These are phyloP conservation scores for Penicillium sp. DNA, from an alignment of 2,329 filamentous ascomycete genomes.

Conservation along the genomic window DNA sequence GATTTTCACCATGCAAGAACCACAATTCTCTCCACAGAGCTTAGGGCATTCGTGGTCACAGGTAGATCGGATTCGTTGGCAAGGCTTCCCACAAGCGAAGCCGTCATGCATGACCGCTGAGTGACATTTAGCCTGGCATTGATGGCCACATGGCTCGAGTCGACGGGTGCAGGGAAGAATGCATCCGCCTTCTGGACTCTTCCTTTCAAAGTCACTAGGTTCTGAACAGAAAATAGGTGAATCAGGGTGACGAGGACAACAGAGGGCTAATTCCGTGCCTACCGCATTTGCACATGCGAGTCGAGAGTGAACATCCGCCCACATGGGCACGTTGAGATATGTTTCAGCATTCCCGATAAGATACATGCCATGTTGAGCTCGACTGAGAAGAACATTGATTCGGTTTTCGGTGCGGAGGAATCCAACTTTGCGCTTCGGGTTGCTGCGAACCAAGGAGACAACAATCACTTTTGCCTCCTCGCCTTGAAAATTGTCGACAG, in stretches of 20 bases:
- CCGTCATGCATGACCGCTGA: constrained; percentile 5
- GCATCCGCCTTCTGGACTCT: constrained; percentile 8
- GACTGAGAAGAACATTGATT: constrained; percentile 57
- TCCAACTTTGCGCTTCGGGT: constrained; percentile 48
- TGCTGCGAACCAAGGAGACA: constrained; percentile 61
- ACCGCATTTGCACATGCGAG: not conserved
- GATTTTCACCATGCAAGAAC: constrained; percentile 3
- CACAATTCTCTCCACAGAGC: constrained; percentile 8
- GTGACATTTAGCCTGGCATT: constrained; percentile 11
- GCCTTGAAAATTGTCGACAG: constrained; percentile 66
- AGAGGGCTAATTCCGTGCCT: constrained; percentile 2
- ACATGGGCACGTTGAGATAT: constrained; percentile 8
- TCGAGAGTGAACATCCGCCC: constrained; percentile 8
- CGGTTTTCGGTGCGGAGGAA: constrained; percentile 58
- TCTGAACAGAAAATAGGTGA: constrained; percentile 4
- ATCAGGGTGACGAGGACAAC: constrained; percentile 6
- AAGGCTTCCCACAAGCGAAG: constrained; percentile 7
- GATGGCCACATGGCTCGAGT: constrained; percentile 12
- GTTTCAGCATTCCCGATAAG: constrained; percentile 9
- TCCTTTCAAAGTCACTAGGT: constrained; percentile 6
- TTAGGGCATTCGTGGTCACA: constrained; percentile 8
- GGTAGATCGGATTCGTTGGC: constrained; percentile 5
- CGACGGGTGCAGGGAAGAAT: constrained; percentile 6
- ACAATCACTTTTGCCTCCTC: constrained; percentile 64
- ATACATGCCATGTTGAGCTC: constrained; percentile 10